Evolutionary conservation across 1,139 yeast species (phyloP), one percentile per base, ranked within the genome.

Genomic region (Yamadazyma songkhlaensis): DNA sequence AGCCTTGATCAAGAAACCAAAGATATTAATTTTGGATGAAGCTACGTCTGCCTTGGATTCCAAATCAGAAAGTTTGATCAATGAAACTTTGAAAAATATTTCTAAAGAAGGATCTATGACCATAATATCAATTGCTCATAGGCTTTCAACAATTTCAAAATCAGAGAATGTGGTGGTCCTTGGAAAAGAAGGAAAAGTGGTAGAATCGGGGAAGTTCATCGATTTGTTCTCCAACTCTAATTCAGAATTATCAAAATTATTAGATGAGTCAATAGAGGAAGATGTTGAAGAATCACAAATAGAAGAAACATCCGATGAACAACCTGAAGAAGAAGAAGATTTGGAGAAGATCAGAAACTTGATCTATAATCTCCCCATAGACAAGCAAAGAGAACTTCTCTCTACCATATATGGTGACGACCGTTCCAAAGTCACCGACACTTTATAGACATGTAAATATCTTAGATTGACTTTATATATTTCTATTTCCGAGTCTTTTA

Each of bases 121-220:
- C 1, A 89, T 95, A 1, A 84, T 89, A 25, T 88, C 95, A 29
- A 86, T 90, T 54, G 97, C 97, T 1, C 97, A 89, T 60, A 72
- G 97, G 51, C 74, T 90, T 38, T 86, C 92, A 12, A 84, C 96
- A 9, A 86, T 86, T 34, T 64, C 74, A 14, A 71, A 70, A 43
- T 68, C 75, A 1, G 75, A 71, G 36, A 63, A 63, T 43, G 82
- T 84, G 12, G 79, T 84, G 31, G 84, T 86, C 0, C 53, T 71
- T 26, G 76, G 75, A 3, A 69, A 68, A 40, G 51, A 62, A 44
- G 67, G 78, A 28, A 60, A 62, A 47, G 75, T 69, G 9, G 71
- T 62, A 6, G 74, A 66, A 43, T 56, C 57, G 32, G 77, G 77
- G 4, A 54, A 61, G 36, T 71, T 71, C 48, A 62, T 67, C 22